Conservation (phyloP, 495 filamentous ascomycete genomes). For the Mycothermus thermophilus region DNA sequence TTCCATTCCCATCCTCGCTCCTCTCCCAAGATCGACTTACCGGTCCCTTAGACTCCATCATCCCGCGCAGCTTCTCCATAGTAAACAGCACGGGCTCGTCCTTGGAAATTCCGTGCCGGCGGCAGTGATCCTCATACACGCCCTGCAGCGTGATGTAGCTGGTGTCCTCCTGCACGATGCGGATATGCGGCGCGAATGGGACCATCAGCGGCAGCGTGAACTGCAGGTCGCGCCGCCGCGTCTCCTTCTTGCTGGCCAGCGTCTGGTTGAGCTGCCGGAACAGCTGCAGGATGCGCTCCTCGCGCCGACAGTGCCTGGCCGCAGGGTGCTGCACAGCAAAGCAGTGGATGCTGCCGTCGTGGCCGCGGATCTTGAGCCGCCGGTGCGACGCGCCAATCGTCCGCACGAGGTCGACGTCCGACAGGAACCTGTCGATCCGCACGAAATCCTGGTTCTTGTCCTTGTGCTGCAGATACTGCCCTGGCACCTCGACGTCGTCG, state of each 20-base stretch:
- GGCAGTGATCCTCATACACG: slow-evolving; percentile 89
- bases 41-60: slow-evolving; percentile 52
- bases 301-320: slow-evolving; percentile 75
- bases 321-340: slow-evolving; percentile 96
- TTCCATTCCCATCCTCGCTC: slow-evolving; percentile 15
- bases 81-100: slow-evolving; percentile 91
- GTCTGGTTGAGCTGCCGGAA: slow-evolving; percentile 95
- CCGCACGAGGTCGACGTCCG: slow-evolving; percentile 82
- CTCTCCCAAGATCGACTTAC: slow-evolving; percentile 26
- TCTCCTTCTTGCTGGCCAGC: slow-evolving; percentile 83
- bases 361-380: slow-evolving; percentile 88
- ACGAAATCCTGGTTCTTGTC: slow-evolving; percentile 99
- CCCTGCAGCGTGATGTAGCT: slow-evolving; percentile 90
- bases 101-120: slow-evolving; percentile 71
- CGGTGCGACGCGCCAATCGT: slow-evolving; percentile 80
- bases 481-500: slow-evolving; percentile 94
- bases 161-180: slow-evolving; percentile 86
- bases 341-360: slow-evolving; percentile 86
- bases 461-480: slow-evolving; percentile 89
- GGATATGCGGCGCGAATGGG: slow-evolving; percentile 80
- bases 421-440: slow-evolving; percentile 89
- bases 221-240: slow-evolving; percentile 78
- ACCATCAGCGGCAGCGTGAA: slow-evolving; percentile 94
- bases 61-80: slow-evolving; percentile 75
- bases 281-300: slow-evolving; percentile 91